phyloP scores from a whole-genome alignment of 2,329 filamentous ascomycete species.

The Amauroascus niger region DNA sequence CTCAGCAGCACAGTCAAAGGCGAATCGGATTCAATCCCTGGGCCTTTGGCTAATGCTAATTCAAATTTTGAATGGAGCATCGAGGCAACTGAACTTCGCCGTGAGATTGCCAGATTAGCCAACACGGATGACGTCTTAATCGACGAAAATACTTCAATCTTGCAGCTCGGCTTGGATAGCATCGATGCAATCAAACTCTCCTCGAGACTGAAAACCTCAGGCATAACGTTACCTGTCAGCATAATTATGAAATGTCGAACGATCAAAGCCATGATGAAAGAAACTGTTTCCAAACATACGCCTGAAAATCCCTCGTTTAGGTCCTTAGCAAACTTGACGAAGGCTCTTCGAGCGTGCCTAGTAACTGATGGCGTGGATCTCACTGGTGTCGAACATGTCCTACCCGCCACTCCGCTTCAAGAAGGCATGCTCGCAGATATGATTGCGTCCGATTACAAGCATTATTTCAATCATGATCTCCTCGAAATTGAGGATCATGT shows the following conservation, averaged over 20 bases:
- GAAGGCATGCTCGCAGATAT: slow-evolving; percentile 80
- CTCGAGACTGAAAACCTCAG: slow-evolving; percentile 54
- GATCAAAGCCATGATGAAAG: slow-evolving; percentile 50
- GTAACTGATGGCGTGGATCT: slow-evolving; percentile 29
- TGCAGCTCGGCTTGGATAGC: slow-evolving; percentile 80
- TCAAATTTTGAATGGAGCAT: slow-evolving; percentile 50
- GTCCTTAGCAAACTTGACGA: slow-evolving; percentile 15
- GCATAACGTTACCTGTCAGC: slow-evolving; percentile 58
- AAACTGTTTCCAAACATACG: slow-evolving; percentile 16
- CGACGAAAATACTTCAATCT: slow-evolving; percentile 53
- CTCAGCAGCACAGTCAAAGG: background rate
- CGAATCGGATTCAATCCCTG: background rate
- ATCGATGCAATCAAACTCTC: slow-evolving; percentile 84
- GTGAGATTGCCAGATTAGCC: slow-evolving; percentile 55
- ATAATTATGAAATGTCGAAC: slow-evolving; percentile 64
- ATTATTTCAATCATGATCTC: slow-evolving; percentile 81
- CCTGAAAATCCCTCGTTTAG: background rate
- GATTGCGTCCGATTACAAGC: slow-evolving; percentile 59
- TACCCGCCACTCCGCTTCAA: slow-evolving; percentile 74
- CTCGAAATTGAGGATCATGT: slow-evolving; percentile 49
- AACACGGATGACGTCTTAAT: slow-evolving; percentile 46
- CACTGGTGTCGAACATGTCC: slow-evolving; percentile 45
- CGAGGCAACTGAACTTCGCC: slow-evolving; percentile 45
- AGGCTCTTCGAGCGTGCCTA: slow-evolving; percentile 34
- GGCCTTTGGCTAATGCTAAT: background rate